Evolutionary conservation across 371 early-diverging fungal species (phyloP), one percentile per base, ranked within the genome.

Genomic region (Sporodiniella umbellata): DNA sequence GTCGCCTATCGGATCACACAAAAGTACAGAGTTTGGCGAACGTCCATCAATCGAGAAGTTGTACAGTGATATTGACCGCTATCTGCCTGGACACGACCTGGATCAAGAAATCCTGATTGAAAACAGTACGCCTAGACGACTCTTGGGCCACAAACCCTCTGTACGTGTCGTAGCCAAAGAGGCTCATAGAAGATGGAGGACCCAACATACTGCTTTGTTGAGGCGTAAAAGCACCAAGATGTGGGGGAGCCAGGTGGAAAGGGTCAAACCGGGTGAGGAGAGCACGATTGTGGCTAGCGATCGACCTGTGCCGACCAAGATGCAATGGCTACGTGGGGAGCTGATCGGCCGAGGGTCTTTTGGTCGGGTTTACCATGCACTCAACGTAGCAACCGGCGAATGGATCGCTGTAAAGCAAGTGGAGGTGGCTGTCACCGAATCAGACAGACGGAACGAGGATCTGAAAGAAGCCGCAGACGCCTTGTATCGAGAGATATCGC

Each of bases 391-490:
- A 15, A 89, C 88, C 0, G 89, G 92, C 4, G 91, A 88, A 45
- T 79, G 96, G 43, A 92, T 99, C 83, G 99, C 99, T 0, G 95
- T 99, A 15, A 99, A 99, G 70, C 93, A 95, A 65, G 98, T 99
- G 1, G 90, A 92, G 19, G 35, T 44, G 4, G 53, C 44, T 4
- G 57, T 68, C 86, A 35, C 87, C 86, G 3, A 70, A 56, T 39
- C 83, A 54, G 35, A 80, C 67, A 23, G 60, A 63, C 19, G 78
- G 5, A 64, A 59, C 42, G 31, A 35, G 4, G 49, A 50, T 15
- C 45, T 62, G 7, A 28, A 59, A 22, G 68, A 57, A n/a, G 54
- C 53, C 25, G 59, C 53, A 0, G 64, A 70, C 25, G 42, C 62
- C 5, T 43, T 70, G 1, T 61, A 55, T 19, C 58, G 63, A 4